A percentile compares a stretch with the other conserved stretches of the same genome.
These are phyloP conservation scores for Saturnispora quitensis DNA, from an alignment of 805 yeast species.

Conservation along the genomic window DNA sequence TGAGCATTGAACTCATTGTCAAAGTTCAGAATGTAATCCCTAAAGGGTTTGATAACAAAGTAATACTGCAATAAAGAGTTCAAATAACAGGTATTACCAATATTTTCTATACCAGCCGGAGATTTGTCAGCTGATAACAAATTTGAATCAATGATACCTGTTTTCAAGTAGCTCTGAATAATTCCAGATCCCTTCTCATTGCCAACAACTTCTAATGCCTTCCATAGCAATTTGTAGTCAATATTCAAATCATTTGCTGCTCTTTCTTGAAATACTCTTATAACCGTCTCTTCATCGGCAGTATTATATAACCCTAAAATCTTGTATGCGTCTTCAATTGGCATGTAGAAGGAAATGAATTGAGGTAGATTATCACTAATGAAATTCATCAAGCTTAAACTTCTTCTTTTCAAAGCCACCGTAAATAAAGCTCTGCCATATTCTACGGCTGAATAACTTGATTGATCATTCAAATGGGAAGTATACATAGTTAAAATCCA, in stretches of 20 bases:
- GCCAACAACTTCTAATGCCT: conserved; percentile 50
- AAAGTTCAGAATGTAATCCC: conserved; percentile 56
- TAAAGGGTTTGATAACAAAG: conserved; percentile 74
- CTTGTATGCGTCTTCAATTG: conserved; percentile 35
- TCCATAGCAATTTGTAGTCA: conserved; percentile 49
- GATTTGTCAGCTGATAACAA: conserved; percentile 55
- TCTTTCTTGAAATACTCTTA: conserved; percentile 43
- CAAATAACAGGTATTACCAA: conserved; percentile 92
- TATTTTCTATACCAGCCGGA: conserved; percentile 91
- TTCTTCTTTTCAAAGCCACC: conserved; percentile 49
- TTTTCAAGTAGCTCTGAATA: conserved; percentile 44
- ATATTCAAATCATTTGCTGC: conserved; percentile 30
- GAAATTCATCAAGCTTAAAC: conserved; percentile 47
- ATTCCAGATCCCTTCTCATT: conserved; percentile 44
- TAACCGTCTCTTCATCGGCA: conserved; percentile 49
- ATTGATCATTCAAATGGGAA: conserved; percentile 45
- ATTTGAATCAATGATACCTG: conserved; percentile 55
- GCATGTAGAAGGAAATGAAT: conserved; percentile 11
- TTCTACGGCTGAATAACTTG: conserved; percentile 32
- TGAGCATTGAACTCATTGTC: conserved; percentile 28
- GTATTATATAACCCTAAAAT: conserved; percentile 39
- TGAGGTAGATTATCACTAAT: conserved; percentile 37
- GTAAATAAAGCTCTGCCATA: conserved; percentile 52
- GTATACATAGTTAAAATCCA: conserved; percentile 69
- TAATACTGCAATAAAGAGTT: conserved; percentile 87